phyloP scores from a whole-genome alignment of 2,329 filamentous ascomycete species.

The Penicillium verrucosum region DNA sequence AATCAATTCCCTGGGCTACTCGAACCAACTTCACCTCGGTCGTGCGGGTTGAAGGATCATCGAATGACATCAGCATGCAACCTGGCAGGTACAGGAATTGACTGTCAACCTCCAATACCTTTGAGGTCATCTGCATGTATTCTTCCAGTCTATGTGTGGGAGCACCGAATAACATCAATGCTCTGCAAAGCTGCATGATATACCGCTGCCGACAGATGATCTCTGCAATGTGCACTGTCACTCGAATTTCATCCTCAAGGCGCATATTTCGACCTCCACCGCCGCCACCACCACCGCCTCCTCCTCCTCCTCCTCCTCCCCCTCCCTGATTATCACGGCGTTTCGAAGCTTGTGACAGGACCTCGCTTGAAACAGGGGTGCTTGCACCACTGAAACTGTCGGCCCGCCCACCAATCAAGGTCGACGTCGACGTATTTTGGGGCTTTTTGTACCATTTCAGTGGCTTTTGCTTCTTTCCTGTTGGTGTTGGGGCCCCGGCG shows the following conservation, averaged over 20 bases:
- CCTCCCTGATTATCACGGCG: constrained; percentile 19
- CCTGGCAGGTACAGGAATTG: constrained; percentile 85
- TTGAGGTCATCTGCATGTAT: constrained; percentile 82
- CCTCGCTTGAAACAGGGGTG: constrained; percentile 29
- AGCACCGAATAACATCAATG: constrained; percentile 86
- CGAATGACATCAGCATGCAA: constrained; percentile 54
- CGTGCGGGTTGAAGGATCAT: constrained; percentile 45
- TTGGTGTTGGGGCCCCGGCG: constrained; percentile 5
- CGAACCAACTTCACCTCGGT: constrained; percentile 45
- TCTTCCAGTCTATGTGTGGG: constrained; percentile 86
- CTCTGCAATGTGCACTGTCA: constrained; percentile 60
- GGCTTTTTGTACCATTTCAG: constrained; percentile 37
- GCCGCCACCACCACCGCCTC: neutral
- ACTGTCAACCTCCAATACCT: constrained; percentile 79
- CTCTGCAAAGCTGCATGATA: constrained; percentile 76
- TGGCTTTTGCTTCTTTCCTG: constrained; percentile 19
- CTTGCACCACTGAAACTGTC: constrained; percentile 28
- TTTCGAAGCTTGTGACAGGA: constrained; percentile 27
- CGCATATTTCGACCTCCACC: constrained; percentile 14
- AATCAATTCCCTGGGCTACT: constrained; percentile 40
- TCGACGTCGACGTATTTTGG: constrained; percentile 24
- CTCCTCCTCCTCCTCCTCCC: neutral
- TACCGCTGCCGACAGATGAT: constrained; percentile 79
- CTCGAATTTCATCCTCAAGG: constrained; percentile 51
- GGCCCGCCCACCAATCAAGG: constrained; percentile 17